Base-by-base conservation (phyloP, 257 asterid species). In the Lycium ferocissimum region DNA sequence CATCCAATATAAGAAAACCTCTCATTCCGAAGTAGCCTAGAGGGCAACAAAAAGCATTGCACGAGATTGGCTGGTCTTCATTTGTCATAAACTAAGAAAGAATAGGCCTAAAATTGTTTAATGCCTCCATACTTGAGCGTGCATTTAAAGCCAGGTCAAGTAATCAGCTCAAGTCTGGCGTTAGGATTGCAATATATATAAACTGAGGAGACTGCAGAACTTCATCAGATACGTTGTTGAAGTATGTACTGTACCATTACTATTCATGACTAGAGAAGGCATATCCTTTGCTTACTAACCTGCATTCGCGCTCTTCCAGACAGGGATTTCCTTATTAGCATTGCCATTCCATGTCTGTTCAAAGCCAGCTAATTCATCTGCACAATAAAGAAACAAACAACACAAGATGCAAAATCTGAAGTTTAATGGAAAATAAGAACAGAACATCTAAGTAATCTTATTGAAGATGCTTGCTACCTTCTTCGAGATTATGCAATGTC, bases 341-440 rank as follows among this genome's bases (percentile, higher is more conserved):
- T 85, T 88, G 75, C 90, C 92, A 71, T 89, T 91, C 99, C 99
- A 94, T 59, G 89, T 90, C 85, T 85, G 90, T 83, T 94, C 95
- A 86, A 96, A 96, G 72, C 91, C 89, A 11, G 73, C 88, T 47
- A 96, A 91, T 70, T 94, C 99, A 87, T 91, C 99, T 96, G 91
- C 15, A 37, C 65, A 61, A 72, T 2, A 38, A 6, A 35, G 58
- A 3, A 86, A 59, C 57, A 62, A n/a, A 83, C 62, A 88, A 87
- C 5, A 18, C 69, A 58, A 26, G 73, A 56, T 22, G 17, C 6
- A 26, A 75, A 49, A 78, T 78, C 47, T 7, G 47, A 63, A 13
- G 45, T 51, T 35, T 1, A 26, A 51, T 15, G 82, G 43, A 49
- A 13, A 9, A 70, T 1, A 71, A 35, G 22, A 79, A 72, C 20